phyloP scores from a whole-genome alignment of 228 moss, liverwort and hornwort species.

The Sphagnum fallax region DNA sequence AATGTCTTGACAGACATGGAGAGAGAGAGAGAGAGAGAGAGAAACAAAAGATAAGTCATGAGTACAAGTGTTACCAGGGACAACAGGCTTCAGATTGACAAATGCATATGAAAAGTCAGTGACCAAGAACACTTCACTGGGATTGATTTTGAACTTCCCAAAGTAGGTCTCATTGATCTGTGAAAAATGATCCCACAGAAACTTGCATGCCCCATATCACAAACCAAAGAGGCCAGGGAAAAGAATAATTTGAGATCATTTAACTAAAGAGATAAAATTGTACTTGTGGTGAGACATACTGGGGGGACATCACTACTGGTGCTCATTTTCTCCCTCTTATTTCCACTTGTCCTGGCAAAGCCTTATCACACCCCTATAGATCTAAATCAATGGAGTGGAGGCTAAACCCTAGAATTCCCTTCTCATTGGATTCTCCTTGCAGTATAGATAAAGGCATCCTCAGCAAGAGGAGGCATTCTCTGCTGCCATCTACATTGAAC shows the following conservation, averaged over 20 bases:
- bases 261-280: not conserved
- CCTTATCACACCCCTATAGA: constrained; percentile 9
- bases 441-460: too few relatives aligned
- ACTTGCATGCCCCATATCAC: too few relatives aligned
- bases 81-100: constrained; percentile 92
- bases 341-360: not conserved
- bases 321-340: constrained; percentile 25
- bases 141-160: constrained; percentile 66
- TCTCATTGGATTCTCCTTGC: too few relatives aligned
- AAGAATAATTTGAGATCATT: too few relatives aligned
- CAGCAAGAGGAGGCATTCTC: too few relatives aligned
- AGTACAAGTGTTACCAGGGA: constrained; percentile 58
- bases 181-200: constrained; percentile 9
- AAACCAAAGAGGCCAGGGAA: too few relatives aligned
- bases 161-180: constrained; percentile 49
- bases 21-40: not conserved
- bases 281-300: not conserved
- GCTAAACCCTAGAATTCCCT: too few relatives aligned
- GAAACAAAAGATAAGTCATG: not conserved
- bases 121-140: constrained; percentile 65
- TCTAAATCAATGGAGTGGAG: too few relatives aligned
- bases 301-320: constrained; percentile 14
- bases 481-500: too few relatives aligned
- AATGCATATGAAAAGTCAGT: constrained; percentile 67
- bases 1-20: constrained; percentile 4